These are phyloP conservation scores for Paecilomyces niveus DNA, from an alignment of 2,329 filamentous ascomycete genomes.

Conservation along the genomic window DNA sequence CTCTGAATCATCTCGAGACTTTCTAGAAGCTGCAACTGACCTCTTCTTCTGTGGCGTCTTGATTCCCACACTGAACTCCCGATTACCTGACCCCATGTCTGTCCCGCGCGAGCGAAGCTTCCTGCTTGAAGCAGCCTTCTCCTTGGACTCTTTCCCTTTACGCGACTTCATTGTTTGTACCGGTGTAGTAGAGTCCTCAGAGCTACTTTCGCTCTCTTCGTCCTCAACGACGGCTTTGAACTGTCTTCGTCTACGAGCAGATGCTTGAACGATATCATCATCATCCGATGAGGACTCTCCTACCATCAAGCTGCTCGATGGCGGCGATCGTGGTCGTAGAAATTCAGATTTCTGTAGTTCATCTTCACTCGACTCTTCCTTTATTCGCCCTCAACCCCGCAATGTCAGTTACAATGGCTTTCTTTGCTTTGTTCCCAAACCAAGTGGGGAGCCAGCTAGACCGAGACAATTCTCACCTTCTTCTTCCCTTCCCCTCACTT, in stretches of 20 bases:
- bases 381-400: background rate
- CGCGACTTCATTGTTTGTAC: slow-evolving; percentile 1
- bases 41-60: background rate
- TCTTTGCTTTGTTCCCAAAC: background rate
- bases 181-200: slow-evolving; percentile 2
- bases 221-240: background rate
- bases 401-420: background rate
- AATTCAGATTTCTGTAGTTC: background rate
- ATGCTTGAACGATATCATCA: slow-evolving; percentile 1
- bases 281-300: background rate
- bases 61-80: background rate
- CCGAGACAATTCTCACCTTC: background rate
- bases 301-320: background rate
- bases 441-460: background rate
- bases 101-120: background rate
- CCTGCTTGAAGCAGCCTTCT: background rate
- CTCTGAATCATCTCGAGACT: background rate
- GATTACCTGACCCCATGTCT: background rate
- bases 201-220: slow-evolving; percentile 11
- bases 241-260: background rate
- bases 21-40: background rate
- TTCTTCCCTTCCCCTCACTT: background rate
- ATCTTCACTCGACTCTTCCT: background rate
- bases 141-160: background rate
- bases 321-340: background rate